phyloP scores from a whole-genome alignment of 139 green algal genomes.

The Auxenochlorella protothecoides region DNA sequence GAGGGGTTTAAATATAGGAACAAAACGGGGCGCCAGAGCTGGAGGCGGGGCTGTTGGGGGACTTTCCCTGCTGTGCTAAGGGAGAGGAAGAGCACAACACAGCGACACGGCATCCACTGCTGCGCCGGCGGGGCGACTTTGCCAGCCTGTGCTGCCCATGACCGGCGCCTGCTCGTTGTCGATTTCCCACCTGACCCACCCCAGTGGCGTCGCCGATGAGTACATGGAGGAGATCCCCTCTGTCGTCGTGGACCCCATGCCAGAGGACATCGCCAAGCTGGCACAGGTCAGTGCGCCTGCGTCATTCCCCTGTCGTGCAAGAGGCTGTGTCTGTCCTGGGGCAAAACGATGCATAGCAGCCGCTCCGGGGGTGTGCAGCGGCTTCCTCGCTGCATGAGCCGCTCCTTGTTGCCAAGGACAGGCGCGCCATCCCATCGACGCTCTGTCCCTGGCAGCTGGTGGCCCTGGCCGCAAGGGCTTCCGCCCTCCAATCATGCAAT shows the following conservation, averaged over 20 bases:
- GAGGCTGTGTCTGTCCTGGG: not conserved
- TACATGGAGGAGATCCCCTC: slow-evolving; percentile 68
- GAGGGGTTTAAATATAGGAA: no score
- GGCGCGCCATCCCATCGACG: not conserved
- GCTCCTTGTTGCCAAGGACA: not conserved
- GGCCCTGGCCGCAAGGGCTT: not conserved
- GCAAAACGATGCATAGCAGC: not conserved
- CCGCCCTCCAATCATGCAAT: not conserved
- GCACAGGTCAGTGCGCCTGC: slow-evolving; percentile 6
- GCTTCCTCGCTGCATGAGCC: not conserved
- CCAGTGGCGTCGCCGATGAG: slow-evolving; percentile 34
- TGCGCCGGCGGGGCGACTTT: no score
- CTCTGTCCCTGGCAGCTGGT: not conserved
- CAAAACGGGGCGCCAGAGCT: no score
- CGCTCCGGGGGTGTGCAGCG: not conserved
- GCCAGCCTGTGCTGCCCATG: no score
- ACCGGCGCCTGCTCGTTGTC: not conserved
- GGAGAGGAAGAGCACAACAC: not conserved
- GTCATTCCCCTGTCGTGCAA: not conserved
- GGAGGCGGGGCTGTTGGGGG: not conserved
- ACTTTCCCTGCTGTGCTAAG: not conserved
- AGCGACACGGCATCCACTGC: no score
- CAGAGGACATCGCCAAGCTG: slow-evolving; percentile 25
- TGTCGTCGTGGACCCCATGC: slow-evolving; percentile 48
- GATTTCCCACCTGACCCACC: not conserved